Evolutionary conservation across 352 stramenopile genomes (phyloP).

Genomic region (Globisporangium abappressorium): DNA sequence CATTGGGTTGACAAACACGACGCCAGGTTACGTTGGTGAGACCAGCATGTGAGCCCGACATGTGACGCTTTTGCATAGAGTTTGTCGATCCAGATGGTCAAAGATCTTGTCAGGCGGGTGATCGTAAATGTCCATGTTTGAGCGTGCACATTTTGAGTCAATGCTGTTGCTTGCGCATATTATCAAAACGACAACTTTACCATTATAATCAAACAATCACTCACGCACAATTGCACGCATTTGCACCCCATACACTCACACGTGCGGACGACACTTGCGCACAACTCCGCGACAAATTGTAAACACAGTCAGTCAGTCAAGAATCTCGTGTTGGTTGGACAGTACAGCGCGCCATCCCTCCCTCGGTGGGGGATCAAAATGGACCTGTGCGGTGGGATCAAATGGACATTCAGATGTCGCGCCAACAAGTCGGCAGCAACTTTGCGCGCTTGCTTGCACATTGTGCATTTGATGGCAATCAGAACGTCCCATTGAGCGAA

Average conservation of each 20-base stretch:
- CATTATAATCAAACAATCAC: background rate
- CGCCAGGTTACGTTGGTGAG: background rate
- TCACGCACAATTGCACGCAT: background rate
- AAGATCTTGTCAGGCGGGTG: background rate
- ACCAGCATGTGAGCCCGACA: background rate
- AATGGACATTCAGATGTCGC: background rate
- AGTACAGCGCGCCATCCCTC: background rate
- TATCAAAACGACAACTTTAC: background rate
- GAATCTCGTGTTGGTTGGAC: background rate
- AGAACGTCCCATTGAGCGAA: background rate
- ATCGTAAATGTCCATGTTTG: background rate
- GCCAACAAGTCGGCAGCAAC: background rate
- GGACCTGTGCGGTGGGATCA: background rate
- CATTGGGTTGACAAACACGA: background rate
- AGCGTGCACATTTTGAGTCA: background rate
- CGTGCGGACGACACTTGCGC: background rate
- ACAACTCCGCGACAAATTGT: background rate
- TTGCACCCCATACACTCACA: background rate
- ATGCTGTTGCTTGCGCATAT: background rate
- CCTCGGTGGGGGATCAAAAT: too few relatives aligned
- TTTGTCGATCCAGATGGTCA: background rate
- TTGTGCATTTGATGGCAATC: background rate
- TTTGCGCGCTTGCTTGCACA: background rate
- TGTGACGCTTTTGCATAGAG: background rate
- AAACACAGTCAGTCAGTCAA: background rate